Evolutionary conservation across 352 stramenopile genomes (phyloP), one percentile per base, ranked within the genome.

Genomic region (Pythium volutum): DNA sequence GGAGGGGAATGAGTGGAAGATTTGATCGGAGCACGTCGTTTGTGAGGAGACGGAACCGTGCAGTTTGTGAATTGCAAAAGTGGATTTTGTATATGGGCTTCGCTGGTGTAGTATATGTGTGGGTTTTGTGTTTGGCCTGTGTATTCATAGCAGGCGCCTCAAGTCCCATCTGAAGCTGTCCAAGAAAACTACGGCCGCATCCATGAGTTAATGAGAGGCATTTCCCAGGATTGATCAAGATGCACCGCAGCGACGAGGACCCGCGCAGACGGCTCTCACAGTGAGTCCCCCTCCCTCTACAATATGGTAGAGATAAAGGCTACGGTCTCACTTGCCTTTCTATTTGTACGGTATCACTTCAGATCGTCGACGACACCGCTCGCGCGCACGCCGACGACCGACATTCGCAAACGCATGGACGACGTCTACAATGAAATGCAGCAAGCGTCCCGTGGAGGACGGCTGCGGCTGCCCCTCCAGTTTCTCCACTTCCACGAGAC

Each of bases 1-100:
- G 12, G 87, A 96, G 67, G 86, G 84, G 39, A 76, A 64, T 65
- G 87, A 96, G 67, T 96, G 87, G 87, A 79, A 74, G 54, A 93
- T 96, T 43, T 96, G 67, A 89, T n/a, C n/a, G n/a, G n/a, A n/a
- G n/a, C n/a, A n/a, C n/a, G n/a, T n/a, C n/a, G n/a, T n/a, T 38
- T 12, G 33, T 12, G 33, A 38, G 33, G 33, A 38, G 12, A 38
- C 33, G 33, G 12, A 64, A n/a, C n/a, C n/a, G n/a, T n/a, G n/a
- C n/a, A n/a, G n/a, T n/a, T n/a, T n/a, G n/a, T n/a, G n/a, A n/a
- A n/a, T n/a, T n/a, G n/a, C n/a, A n/a, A n/a, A n/a, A n/a, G 51
- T 36, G 31, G 31, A 36, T 36, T 15, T 36, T 36, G 31, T 10
- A 36, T 51, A 23, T 23, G 5, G 42, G 38, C 38, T n/a, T 23